Evolutionary conservation across 345 rosid genomes (phyloP), one percentile per base, ranked within the genome.

Genomic region (Rhizophora mangle): DNA sequence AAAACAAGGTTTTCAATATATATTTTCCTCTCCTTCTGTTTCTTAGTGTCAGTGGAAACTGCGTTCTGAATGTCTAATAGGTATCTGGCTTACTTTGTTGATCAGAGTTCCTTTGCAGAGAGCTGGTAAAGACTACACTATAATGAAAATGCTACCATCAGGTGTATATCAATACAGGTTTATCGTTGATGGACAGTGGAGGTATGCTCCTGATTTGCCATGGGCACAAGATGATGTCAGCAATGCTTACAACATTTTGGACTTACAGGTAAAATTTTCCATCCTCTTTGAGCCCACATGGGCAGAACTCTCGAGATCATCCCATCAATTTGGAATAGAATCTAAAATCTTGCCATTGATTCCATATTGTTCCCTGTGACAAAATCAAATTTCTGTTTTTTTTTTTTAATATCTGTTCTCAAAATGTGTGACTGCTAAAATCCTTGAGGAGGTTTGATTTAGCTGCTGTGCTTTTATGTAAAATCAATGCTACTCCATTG

Each of bases 151-250:
- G 39, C 83, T 96, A 68, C 96, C 98, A 24, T 89, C 97, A 43
- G 99, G 99, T 20, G 94, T 92, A 69, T 96, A 96, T 74, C 97
- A 86, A 70, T 96, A 92, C 67, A 80, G 94, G 80, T 92, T 92
- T 77, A 72, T 96, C 69, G 96, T 92, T 29, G 99, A 96, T 85
- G 98, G 98, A 52, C 94, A 86, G 70, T 80, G 90, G 94, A 89
- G 84, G 84, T 81, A 86, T 79, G 85, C 87, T 61, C 90, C 96
- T 32, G 98, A 92, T 78, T 69, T 92, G 60, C 99, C 98, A 16
- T 88, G 86, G 69, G 81, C 87, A 46, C 87, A 85, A 67, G 98
- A 96, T 74, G 97, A 89, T 72, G 69, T 71, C 9, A 92, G 96
- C 24, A 89, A 85, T 79, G 65, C 88, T 74, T 85, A 83, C 86